Percentiles rank a stretch among this genome's conserved stretches.
Evolutionary conservation across 495 filamentous ascomycete genomes (phyloP).

Genomic region (Penicillium chermesinum): DNA sequence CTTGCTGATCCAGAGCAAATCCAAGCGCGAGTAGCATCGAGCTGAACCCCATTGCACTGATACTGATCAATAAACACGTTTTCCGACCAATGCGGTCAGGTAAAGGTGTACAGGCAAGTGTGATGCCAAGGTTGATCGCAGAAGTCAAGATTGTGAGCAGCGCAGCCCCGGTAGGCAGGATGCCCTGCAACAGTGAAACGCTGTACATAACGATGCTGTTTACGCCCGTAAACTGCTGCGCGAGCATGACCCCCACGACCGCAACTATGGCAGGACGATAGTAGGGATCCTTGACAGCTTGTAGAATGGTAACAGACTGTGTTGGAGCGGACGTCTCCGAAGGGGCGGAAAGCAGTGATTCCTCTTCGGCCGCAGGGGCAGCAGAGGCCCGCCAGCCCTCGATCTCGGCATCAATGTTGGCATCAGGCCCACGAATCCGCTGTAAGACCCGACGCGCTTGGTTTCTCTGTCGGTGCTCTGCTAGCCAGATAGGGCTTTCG

Average conservation of each 20-base stretch:
- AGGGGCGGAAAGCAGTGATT: constrained; percentile 39
- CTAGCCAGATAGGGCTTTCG: constrained; percentile 84
- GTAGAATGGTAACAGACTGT: constrained; percentile 58
- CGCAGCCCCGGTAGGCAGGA: constrained; percentile 72
- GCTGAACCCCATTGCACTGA: constrained; percentile 74
- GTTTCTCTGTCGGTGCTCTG: constrained; percentile 56
- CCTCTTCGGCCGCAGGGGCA: constrained; percentile 48
- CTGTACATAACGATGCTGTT: constrained; percentile 99
- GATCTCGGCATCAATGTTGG: constrained; percentile 70
- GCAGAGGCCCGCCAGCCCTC: constrained; percentile 50
- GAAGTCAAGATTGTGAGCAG: constrained; percentile 81
- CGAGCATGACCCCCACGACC: constrained; percentile 84
- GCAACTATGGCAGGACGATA: constrained; percentile 76
- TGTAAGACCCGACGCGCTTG: constrained; percentile 63
- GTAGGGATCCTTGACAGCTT: constrained; percentile 56
- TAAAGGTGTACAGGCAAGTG: constrained; percentile 70
- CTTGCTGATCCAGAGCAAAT: constrained; percentile 61
- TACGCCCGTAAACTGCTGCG: constrained; percentile 88
- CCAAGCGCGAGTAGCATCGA: constrained; percentile 70
- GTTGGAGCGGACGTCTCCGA: constrained; percentile 24
- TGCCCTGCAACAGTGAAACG: constrained; percentile 72
- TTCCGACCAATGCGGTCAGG: constrained; percentile 86
- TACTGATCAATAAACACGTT: constrained; percentile 70
- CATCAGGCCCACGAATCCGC: constrained; percentile 63
- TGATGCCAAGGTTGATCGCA: constrained; percentile 77